Percentiles rank a stretch among this genome's conserved stretches.
Conservation (phyloP, 2,329 filamentous ascomycete genomes). For the Mycosphaerella arachidis region DNA sequence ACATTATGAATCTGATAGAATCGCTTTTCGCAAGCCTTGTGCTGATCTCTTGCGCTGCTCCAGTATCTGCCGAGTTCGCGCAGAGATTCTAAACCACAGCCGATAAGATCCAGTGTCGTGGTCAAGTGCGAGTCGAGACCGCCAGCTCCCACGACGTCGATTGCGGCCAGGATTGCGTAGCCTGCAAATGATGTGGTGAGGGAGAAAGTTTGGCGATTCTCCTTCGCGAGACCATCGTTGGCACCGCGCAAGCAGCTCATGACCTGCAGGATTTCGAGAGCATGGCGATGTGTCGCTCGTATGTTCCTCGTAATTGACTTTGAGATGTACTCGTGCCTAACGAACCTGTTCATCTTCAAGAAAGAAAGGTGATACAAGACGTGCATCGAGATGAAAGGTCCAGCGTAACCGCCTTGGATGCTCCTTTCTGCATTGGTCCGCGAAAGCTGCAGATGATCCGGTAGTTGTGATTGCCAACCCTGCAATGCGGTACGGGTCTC, state of each 20-base stretch:
- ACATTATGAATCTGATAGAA: constrained; percentile 43
- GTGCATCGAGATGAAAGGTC: constrained; percentile 61
- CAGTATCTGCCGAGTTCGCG: constrained; percentile 56
- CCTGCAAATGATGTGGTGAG: constrained; percentile 51
- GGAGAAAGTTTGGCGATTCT: constrained; percentile 40
- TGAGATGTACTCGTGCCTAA: constrained; percentile 42
- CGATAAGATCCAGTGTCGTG: constrained; percentile 51
- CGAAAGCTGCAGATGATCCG: constrained; percentile 52
- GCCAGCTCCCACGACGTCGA: constrained; percentile 62
- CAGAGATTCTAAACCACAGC: constrained; percentile 51
- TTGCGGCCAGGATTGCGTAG: constrained; percentile 58
- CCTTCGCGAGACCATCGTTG: constrained; percentile 17
- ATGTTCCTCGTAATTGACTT: constrained; percentile 46
- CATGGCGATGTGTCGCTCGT: constrained; percentile 49
- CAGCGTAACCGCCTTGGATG: constrained; percentile 50
- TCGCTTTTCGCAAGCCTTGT: constrained; percentile 46
- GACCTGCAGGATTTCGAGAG: constrained; percentile 48
- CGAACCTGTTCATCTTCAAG: constrained; percentile 62
- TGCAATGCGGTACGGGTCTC: constrained; percentile 50
- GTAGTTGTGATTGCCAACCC: constrained; percentile 57
- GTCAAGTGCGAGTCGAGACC: constrained; percentile 51
- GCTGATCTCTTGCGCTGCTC: constrained; percentile 53
- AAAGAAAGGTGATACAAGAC: constrained; percentile 61
- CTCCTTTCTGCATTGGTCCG: constrained; percentile 55
- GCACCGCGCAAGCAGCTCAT: constrained; percentile 20